Evolutionary conservation across 305 asterid genomes (phyloP).

Genomic region (Rubia balearica): DNA sequence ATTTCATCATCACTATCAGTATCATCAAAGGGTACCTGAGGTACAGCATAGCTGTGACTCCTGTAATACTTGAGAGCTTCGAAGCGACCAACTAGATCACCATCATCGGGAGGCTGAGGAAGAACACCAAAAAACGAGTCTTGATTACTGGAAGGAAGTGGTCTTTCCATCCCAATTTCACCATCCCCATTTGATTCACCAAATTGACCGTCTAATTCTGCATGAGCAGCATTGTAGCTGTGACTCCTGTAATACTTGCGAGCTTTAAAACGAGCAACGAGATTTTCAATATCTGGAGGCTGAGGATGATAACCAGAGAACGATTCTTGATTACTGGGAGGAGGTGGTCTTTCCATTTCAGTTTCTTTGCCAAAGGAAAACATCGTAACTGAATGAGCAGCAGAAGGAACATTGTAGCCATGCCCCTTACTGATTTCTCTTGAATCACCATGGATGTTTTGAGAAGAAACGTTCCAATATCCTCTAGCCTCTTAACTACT

Average conservation of each 20-base stretch:
- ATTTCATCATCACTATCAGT: constrained; percentile 33
- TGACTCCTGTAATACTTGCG: too few species aligned
- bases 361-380: neutral
- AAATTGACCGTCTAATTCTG: constrained; percentile 31
- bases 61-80: neutral
- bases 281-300: too few species aligned
- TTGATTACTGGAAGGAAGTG: constrained; percentile 4
- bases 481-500: constrained; percentile 39
- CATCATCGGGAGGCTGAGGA: neutral
- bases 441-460: constrained; percentile 14
- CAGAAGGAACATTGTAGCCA: constrained; percentile 33
- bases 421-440: constrained; percentile 37
- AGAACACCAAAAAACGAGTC: neutral
- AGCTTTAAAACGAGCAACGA: too few species aligned
- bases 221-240: constrained; percentile 10
- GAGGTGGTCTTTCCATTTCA: too few species aligned
- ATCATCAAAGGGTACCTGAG: constrained; percentile 44
- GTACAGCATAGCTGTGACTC: neutral
- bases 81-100: neutral
- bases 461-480: constrained; percentile 16
- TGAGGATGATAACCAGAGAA: too few species aligned
- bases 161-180: constrained; percentile 21
- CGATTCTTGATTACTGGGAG: too few species aligned
- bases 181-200: constrained; percentile 46
- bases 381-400: neutral